Conservation (phyloP, 495 filamentous ascomycete species). For the Podospora sp. region DNA sequence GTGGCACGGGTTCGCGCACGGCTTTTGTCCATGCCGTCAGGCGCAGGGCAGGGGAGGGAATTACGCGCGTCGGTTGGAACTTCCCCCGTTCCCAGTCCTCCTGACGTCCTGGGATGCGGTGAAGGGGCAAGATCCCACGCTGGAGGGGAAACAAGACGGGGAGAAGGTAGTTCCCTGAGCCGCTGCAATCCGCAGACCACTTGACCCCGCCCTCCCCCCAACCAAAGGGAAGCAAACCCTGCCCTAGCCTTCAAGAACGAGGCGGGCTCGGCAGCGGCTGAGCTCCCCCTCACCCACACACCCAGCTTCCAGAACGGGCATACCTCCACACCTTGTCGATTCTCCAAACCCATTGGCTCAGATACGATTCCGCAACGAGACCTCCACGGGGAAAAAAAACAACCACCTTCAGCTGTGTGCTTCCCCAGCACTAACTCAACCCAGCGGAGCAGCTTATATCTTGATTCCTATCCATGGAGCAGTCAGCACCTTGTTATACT, state of each 20-base stretch:
- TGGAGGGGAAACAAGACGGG: not conserved
- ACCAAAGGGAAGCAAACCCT: not conserved
- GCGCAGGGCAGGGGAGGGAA: not conserved
- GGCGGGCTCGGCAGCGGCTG: no score
- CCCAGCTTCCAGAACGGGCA: no score
- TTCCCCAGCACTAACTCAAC: no score
- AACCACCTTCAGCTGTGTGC: no score
- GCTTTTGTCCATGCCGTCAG: not conserved
- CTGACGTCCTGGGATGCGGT: no score
- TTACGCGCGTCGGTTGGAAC: not conserved
- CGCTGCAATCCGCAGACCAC: conserved; percentile 5
- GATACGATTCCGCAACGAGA: not conserved
- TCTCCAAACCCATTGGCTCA: not conserved
- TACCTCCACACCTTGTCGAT: not conserved
- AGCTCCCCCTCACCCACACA: no score
- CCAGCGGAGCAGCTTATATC: no score
- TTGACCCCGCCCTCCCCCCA: not conserved
- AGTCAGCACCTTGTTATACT: no score
- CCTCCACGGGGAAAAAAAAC: not conserved
- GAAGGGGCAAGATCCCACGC: not conserved
- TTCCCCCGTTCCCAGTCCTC: not conserved
- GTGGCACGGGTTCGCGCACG: not conserved
- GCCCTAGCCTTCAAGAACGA: not conserved
- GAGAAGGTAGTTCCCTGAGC: not conserved
- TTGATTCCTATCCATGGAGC: no score